phyloP scores from a whole-genome alignment of 805 yeast species.

The Maudiozyma bulderi region DNA sequence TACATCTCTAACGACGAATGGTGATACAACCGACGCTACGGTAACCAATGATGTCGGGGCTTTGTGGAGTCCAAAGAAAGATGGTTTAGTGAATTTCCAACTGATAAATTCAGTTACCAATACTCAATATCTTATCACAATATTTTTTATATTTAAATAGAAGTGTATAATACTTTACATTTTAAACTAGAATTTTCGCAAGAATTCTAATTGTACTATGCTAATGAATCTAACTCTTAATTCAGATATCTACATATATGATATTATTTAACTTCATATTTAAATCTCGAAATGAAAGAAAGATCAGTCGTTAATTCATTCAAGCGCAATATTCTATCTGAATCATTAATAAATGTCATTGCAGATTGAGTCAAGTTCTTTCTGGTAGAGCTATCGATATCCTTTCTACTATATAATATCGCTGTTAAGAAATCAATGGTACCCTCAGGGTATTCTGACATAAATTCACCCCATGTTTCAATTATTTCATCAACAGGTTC shows the following conservation, averaged over 20 bases:
- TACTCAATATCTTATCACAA: slow-evolving; percentile 20
- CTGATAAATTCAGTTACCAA: slow-evolving; percentile 13
- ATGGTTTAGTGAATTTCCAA: slow-evolving; percentile 39
- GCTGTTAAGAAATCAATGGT: slow-evolving; percentile 62
- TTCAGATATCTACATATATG: not conserved
- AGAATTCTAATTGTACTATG: too few species aligned
- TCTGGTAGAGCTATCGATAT: slow-evolving; percentile 27
- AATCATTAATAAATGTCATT: slow-evolving; percentile 9
- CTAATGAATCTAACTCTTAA: too few species aligned
- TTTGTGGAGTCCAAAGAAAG: slow-evolving; percentile 47
- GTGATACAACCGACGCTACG: slow-evolving; percentile 6
- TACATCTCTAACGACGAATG: slow-evolving; percentile 28
- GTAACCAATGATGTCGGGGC: slow-evolving; percentile 39
- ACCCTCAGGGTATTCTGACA: slow-evolving; percentile 64
- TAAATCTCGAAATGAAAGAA: slow-evolving; percentile 8
- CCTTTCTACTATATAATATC: slow-evolving; percentile 41
- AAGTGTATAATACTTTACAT: not conserved
- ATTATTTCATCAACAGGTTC: slow-evolving; percentile 38
- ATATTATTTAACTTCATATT: not conserved
- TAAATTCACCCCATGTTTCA: slow-evolving; percentile 51
- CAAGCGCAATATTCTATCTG: slow-evolving; percentile 11
- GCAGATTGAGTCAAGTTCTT: slow-evolving; percentile 17
- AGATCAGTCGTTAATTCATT: slow-evolving; percentile 5
- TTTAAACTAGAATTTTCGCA: too few species aligned
- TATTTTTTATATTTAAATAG: slow-evolving; percentile 27